Evolutionary conservation across 2,329 filamentous ascomycete genomes (phyloP).

Genomic region (Aspergillus calidoustus): DNA sequence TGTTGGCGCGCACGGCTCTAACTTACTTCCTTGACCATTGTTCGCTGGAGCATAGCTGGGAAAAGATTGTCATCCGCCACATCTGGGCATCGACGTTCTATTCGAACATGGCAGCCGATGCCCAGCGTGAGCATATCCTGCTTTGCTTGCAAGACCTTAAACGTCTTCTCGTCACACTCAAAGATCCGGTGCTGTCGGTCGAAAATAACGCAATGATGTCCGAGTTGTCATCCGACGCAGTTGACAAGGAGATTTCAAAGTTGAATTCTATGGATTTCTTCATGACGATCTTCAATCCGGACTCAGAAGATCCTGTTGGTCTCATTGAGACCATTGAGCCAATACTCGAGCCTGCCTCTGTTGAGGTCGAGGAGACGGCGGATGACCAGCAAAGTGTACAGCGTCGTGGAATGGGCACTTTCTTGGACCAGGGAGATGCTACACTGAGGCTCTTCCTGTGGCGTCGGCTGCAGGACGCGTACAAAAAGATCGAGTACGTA

Average conservation of each 20-base stretch:
- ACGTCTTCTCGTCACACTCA: conserved; percentile 53
- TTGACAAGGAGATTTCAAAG: conserved; percentile 88
- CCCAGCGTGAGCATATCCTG: conserved; percentile 63
- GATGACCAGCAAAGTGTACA: conserved; percentile 52
- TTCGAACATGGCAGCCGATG: conserved; percentile 60
- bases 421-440: conserved; percentile 78
- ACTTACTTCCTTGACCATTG: conserved; percentile 43
- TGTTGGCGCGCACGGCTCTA: conserved; percentile 60
- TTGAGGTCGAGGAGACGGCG: conserved; percentile 30
- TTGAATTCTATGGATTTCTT: conserved; percentile 98
- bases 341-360: conserved; percentile 71
- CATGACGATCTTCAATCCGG: conserved; percentile 81
- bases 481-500: conserved; percentile 78
- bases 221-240: conserved; percentile 78
- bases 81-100: conserved; percentile 70
- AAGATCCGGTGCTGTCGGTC: conserved; percentile 61
- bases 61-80: conserved; percentile 61
- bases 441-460: conserved; percentile 86
- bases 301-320: conserved; percentile 76
- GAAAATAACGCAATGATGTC: conserved; percentile 88
- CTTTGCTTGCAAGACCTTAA: conserved; percentile 68
- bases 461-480: conserved; percentile 88
- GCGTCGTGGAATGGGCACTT: conserved; percentile 80
- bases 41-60: conserved; percentile 36
- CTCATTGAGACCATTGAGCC: conserved; percentile 93